Evolutionary conservation across 257 asterid species (phyloP), one percentile per base, ranked within the genome.

Genomic region (Ophiorrhiza pumila): DNA sequence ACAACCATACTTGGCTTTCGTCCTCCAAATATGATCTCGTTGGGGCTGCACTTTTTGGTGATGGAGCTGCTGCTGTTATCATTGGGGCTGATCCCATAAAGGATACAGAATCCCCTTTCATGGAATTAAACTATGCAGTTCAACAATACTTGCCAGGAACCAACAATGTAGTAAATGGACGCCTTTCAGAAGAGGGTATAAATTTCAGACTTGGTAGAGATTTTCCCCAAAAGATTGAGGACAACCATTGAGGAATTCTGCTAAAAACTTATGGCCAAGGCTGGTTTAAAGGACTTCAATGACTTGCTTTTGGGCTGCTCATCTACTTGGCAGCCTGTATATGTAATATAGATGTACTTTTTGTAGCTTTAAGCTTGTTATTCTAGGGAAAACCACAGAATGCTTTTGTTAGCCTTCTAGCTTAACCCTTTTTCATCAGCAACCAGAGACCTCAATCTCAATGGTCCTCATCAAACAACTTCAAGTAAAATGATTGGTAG

Each of bases 251-350:
- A 87, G 1, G 96, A 66, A 1, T 93, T 93, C 70, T 91, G 96
- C 87, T 72, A 61, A 65, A 88, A 88, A 73, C 65, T 91, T 0
- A 88, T 87, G 83, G 77, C 27, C 0, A 83, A 78, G 4, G 79
- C 78, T 15, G 88, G 86, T 32, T 31, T 83, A 68, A n/a, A 22
- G 66, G 84, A 71, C 0, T 88, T 76, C 31, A 89, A 91, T 37
- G 90, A 89, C 22, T 9, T 93, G 82, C n/a, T 93, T 93, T 55
- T 93, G 98, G 98, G 98, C 96, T 41, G 98, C 91, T 22, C 98
- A 93, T 41, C 98, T n/a, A n/a, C n/a, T n/a, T n/a, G n/a, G n/a
- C n/a, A n/a, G n/a, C n/a, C n/a, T n/a, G n/a, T n/a, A n/a, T n/a
- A n/a, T n/a, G n/a, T n/a, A n/a, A n/a, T n/a, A n/a, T n/a, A n/a